Evolutionary conservation across 2,329 filamentous ascomycete species (phyloP), one percentile per base, ranked within the genome.

Genomic region (Bipolaris sorokiniana): DNA sequence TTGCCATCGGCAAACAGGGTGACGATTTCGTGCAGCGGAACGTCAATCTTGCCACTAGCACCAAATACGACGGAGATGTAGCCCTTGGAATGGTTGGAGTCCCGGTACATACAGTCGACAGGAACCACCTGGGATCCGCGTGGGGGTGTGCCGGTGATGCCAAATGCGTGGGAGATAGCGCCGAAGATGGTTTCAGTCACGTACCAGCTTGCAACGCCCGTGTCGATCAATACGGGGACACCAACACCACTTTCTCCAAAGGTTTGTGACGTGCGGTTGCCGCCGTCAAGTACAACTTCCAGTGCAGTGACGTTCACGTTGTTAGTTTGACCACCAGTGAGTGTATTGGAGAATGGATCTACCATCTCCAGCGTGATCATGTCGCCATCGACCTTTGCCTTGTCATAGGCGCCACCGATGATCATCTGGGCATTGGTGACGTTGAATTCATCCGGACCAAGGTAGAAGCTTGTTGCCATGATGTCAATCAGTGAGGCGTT

Each of bases 391-490:
- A 45, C 26, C 42, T 45, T 45, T 45, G 42, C 42, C 31, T 45
- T 31, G 26, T 45, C 42, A 18, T 45, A 45, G 5, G 42, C 42
- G 15, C 42, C 42, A 16, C 42, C 42, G 3, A 45, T 13, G 7
- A 45, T 26, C 42, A 45, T 45, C 26, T 31, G n/a, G 11, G 42
- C 42, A 33, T 45, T 45, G 9, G 42, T 45, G 10, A 20, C 26
- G 42, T 45, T 45, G 42, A 13, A 26, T 18, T 45, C 26, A 45
- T 45, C 42, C 26, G 4, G 42, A 4, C 42, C 42, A 18, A 45
- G 42, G n/a, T 45, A 45, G 42, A 45, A 11, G n/a, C 42, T 45
- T 45, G 42, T 31, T 31, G 42, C 26, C 42, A 45, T 45, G n/a
- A 11, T 33, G 31, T 45, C 26, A n/a, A 45, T 45, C 10, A 45